Conservation (phyloP, 805 yeast genomes). For the Nakazawaea wyomingensis region DNA sequence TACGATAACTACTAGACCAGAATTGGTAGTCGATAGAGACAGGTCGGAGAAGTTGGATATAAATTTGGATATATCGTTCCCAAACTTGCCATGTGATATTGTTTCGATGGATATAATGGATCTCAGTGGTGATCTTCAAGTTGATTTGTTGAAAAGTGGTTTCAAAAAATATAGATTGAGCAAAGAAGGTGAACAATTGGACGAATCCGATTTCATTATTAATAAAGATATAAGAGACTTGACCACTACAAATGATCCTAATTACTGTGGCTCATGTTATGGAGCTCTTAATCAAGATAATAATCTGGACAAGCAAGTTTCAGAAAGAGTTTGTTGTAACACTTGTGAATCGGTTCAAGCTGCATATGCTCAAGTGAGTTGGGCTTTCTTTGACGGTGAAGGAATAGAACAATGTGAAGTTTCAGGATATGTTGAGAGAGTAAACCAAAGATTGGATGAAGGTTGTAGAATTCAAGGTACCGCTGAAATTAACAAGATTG, state of each 20-base stretch:
- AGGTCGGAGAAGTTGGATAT: constrained; percentile 70
- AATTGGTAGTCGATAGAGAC: constrained; percentile 84
- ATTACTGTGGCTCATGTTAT: constrained; percentile 86
- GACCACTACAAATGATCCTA: constrained; percentile 20
- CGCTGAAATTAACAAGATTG: constrained; percentile 75
- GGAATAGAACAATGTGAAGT: constrained; percentile 85
- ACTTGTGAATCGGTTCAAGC: constrained; percentile 74
- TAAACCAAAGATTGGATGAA: constrained; percentile 59
- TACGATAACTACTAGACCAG: constrained; percentile 65
- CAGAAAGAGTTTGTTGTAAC: constrained; percentile 67
- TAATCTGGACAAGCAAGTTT: constrained; percentile 32
- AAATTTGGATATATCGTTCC: constrained; percentile 78
- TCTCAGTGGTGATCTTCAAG: constrained; percentile 76
- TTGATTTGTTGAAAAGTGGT: constrained; percentile 65
- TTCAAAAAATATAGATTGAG: constrained; percentile 66
- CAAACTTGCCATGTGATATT: constrained; percentile 78
- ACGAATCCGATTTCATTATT: constrained; percentile 20
- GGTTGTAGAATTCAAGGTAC: constrained; percentile 87
- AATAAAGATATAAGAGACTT: constrained; percentile 28
- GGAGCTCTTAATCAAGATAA: constrained; percentile 65
- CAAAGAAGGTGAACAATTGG: constrained; percentile 42
- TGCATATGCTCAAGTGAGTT: constrained; percentile 71
- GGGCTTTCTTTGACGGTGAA: constrained; percentile 90
- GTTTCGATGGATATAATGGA: constrained; percentile 85
- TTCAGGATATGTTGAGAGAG: constrained; percentile 73